Evolutionary conservation across 192 early-diverging fungal genomes (phyloP), one percentile per base, ranked within the genome.

Genomic region (Rhizoclosmatium sp.): DNA sequence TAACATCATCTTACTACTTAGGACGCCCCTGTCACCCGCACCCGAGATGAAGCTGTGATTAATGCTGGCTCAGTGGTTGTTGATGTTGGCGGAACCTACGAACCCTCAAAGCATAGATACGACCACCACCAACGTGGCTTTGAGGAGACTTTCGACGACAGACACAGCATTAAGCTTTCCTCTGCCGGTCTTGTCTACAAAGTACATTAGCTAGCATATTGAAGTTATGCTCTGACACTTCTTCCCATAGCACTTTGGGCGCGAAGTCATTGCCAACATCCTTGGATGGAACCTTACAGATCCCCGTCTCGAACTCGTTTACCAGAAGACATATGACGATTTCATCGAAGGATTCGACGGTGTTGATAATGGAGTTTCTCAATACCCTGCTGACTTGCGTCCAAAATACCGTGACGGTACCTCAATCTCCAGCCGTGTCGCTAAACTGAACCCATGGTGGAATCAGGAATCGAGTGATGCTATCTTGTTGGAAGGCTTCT

Each of bases 51-150:
- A 1, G 88, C 86, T 19, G 88, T 93, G 44, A 87, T 98, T 47
- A 90, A 86, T 9, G 87, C 88, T 4, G 95, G 90, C 74, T 93
- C 94, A 75, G 90, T 98, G 78, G 94, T 99, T 14, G 96, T 97
- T 19, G 97, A 99, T 46, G 72, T 98, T 19, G 97, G 97, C 46
- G 95, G 94, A 58, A 92, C 93, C 16, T 99, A 98, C 82, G 93
- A 95, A 78, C 93, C 92, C 56, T 87, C 82, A 42, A 82, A 79
- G 31, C 81, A 91, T 69, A 89, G 92, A 54, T 99, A 91, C 75
- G 96, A 97, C 82, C 96, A 97, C 81, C 97, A 98, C 80, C 97
- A 98, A 85, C 92, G 96, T 69, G 96, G 94, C 51, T 99, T 99
- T 71, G 85, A 83, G 41, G 95, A 96, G 79, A 95, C 94, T 69